These are phyloP conservation scores for Yamadazyma membranifaciens DNA, from an alignment of 1,139 yeast species.

Conservation along the genomic window DNA sequence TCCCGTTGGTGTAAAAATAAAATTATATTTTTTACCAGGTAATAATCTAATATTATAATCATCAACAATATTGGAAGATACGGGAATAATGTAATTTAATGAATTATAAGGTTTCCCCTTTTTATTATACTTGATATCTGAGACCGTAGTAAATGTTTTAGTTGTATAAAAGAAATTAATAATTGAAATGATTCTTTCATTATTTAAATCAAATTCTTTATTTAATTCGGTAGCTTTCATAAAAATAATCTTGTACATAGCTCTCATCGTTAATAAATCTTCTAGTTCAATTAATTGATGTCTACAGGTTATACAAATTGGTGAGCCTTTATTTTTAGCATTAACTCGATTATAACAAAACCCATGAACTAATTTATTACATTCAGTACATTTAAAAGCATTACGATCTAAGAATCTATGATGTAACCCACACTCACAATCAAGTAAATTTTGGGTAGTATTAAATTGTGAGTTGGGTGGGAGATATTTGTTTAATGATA, in stretches of 20 bases:
- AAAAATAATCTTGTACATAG: slow-evolving; percentile 5
- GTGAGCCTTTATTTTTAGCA: neutral
- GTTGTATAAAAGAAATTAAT: slow-evolving; percentile 6
- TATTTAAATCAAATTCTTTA: slow-evolving; percentile 3
- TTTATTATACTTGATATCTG: neutral
- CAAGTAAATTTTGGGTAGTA: neutral
- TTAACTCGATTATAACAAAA: slow-evolving; percentile 3
- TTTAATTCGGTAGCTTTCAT: neutral
- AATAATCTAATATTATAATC: slow-evolving; percentile 10
- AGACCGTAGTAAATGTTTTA: neutral
- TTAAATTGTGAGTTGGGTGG: neutral
- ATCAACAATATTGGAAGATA: slow-evolving; percentile 5
- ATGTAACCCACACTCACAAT: slow-evolving; percentile 8
- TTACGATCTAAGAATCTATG: neutral
- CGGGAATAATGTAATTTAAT: slow-evolving; percentile 11
- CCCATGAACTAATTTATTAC: slow-evolving; percentile 4
- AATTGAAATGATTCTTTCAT: neutral
- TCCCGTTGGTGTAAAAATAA: slow-evolving; percentile 19
- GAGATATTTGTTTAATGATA: neutral
- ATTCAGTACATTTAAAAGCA: neutral
- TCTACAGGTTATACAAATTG: slow-evolving; percentile 5
- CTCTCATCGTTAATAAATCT: slow-evolving; percentile 4
- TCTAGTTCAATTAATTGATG: neutral
- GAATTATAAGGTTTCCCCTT: slow-evolving; percentile 2
- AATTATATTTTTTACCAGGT: slow-evolving; percentile 9